phyloP scores from a whole-genome alignment of 148 eudicot genomes.

The Chenopodium album region DNA sequence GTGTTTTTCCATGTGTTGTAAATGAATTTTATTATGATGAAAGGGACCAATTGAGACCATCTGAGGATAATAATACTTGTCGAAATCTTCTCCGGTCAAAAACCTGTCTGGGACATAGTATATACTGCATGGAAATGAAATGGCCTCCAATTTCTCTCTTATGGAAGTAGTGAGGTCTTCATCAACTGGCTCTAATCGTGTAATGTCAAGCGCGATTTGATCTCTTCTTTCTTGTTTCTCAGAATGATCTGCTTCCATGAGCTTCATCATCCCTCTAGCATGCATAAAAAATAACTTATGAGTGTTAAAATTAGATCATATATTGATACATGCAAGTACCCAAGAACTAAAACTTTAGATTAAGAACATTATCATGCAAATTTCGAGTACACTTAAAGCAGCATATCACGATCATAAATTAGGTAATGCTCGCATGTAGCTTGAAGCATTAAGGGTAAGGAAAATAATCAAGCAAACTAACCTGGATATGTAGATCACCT shows the following conservation, averaged over 20 bases:
- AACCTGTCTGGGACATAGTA: conserved; percentile 33
- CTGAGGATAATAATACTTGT: conserved; percentile 37
- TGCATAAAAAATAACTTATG: neutral
- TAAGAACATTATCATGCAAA: neutral
- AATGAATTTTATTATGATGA: conserved; percentile 32
- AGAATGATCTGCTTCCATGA: conserved; percentile 22
- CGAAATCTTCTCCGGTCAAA: conserved; percentile 4
- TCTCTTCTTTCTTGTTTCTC: neutral
- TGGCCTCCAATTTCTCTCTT: conserved; percentile 34
- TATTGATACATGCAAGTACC: neutral
- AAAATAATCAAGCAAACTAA: neutral
- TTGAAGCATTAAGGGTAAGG: neutral
- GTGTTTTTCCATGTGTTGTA: conserved; percentile 38
- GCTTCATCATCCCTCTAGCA: neutral
- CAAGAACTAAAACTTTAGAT: neutral
- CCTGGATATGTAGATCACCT: conserved; percentile 3
- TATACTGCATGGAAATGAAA: conserved; percentile 32
- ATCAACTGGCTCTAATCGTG: conserved; percentile 21
- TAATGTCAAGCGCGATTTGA: conserved; percentile 35
- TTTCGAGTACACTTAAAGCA: neutral
- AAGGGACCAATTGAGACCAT: conserved; percentile 61
- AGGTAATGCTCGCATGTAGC: neutral
- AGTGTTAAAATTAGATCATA: neutral
- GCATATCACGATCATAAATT: neutral
- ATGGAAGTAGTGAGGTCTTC: conserved; percentile 28